phyloP scores from a whole-genome alignment of 1,284 basidiomycete genomes.

The Sutorius eximius region DNA sequence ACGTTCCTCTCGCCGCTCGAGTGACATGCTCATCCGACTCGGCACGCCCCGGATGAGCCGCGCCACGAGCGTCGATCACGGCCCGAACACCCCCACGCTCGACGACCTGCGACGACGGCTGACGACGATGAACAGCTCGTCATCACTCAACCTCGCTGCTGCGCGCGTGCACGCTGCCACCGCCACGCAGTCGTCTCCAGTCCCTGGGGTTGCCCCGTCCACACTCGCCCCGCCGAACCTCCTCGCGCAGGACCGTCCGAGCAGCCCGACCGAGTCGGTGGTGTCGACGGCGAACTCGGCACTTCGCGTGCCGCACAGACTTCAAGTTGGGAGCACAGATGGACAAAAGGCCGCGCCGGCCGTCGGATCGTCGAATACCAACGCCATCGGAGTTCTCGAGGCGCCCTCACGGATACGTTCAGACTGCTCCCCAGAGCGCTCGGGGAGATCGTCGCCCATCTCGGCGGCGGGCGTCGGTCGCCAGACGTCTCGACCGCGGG shows the following conservation, averaged over 20 bases:
- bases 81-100: constrained; percentile 50
- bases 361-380: constrained; percentile 75
- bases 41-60: constrained; percentile 49
- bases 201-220: constrained; percentile 16
- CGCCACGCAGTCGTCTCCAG: constrained; percentile 33
- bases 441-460: constrained; percentile 69
- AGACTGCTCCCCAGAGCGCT: constrained; percentile 64
- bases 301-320: constrained; percentile 55
- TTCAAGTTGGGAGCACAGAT: constrained; percentile 68
- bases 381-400: constrained; percentile 75
- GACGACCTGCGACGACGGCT: constrained; percentile 74
- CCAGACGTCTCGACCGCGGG: constrained; percentile 44
- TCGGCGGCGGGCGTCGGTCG: constrained; percentile 55
- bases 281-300: constrained; percentile 66
- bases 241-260: constrained; percentile 49
- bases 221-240: constrained; percentile 40
- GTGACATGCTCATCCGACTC: constrained; percentile 39
- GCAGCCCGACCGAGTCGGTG: constrained; percentile 73
- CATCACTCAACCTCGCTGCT: constrained; percentile 52
- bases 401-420: constrained; percentile 60
- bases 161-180: constrained; percentile 42
- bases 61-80: constrained; percentile 46
- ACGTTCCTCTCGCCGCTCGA: constrained; percentile 36
- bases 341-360: constrained; percentile 83
- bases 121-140: constrained; percentile 68